Conservation (phyloP, 2,329 filamentous ascomycete genomes). For the Sarocladium brachiariae region DNA sequence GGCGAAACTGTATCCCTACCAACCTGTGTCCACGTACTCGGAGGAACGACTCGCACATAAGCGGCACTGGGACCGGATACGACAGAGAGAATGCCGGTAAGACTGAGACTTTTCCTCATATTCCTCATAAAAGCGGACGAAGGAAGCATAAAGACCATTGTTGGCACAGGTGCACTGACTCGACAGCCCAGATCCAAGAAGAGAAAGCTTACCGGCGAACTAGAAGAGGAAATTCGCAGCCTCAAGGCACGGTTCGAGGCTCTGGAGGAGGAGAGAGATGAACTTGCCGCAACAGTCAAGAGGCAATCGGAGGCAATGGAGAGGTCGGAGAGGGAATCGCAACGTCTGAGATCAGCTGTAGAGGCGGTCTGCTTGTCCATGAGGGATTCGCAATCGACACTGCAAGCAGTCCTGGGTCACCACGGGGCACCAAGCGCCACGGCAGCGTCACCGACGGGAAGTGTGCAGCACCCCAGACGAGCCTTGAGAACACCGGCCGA, state of each 20-base stretch:
- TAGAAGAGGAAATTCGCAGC: neutral
- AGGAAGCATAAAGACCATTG: no score
- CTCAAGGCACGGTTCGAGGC: constrained; percentile 2
- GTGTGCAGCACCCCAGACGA: neutral
- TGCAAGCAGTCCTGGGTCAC: neutral
- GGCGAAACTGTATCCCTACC: constrained; percentile 4
- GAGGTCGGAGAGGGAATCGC: neutral
- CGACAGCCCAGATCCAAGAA: constrained; percentile 1
- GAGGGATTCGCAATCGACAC: neutral
- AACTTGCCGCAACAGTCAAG: neutral
- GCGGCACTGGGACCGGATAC: constrained; percentile 3
- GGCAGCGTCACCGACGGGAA: neutral
- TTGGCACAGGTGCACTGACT: no score
- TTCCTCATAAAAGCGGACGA: no score
- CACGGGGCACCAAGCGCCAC: neutral
- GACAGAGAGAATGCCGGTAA: constrained; percentile 8
- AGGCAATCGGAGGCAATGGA: neutral
- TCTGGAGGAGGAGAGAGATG: neutral
- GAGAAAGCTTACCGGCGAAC: neutral
- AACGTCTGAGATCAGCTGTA: neutral
- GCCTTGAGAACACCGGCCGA: neutral
- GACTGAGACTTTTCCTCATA: neutral
- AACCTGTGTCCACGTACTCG: constrained; percentile 1
- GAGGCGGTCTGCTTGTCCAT: neutral
- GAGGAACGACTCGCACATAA: constrained; percentile 5